Conservation (phyloP, 2,329 filamentous ascomycete genomes). For the Ophidiomyces ophidiicola region DNA sequence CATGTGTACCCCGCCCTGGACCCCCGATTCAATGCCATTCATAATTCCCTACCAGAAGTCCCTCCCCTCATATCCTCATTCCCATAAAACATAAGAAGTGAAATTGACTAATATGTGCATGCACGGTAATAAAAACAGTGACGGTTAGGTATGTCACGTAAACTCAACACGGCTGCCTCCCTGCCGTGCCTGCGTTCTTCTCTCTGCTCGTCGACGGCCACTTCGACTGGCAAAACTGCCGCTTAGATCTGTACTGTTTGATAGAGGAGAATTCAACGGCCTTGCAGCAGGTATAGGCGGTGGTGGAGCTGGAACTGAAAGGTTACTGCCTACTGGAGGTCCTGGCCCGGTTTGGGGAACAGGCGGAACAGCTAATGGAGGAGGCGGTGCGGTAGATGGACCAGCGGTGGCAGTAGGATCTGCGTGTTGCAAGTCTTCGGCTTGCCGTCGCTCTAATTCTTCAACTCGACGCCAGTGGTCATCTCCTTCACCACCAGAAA, state of each 20-base stretch:
- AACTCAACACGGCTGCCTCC: slow-evolving; percentile 40
- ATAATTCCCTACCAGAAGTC: not conserved
- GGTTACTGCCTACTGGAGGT: not conserved
- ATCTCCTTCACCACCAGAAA: slow-evolving; percentile 31
- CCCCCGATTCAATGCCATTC: not conserved
- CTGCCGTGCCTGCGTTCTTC: slow-evolving; percentile 36
- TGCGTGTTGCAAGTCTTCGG: slow-evolving; percentile 32
- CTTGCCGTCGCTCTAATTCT: slow-evolving; percentile 37
- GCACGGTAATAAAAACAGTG: not conserved
- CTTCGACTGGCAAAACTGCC: slow-evolving; percentile 44
- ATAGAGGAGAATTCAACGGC: slow-evolving; percentile 34
- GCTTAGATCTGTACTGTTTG: slow-evolving; percentile 38
- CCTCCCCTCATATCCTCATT: not conserved
- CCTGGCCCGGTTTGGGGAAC: not conserved
- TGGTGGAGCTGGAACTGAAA: slow-evolving; percentile 25
- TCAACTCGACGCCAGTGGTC: slow-evolving; percentile 40
- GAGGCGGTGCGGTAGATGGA: slow-evolving; percentile 20
- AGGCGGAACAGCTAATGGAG: slow-evolving; percentile 14
- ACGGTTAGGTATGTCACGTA: slow-evolving; percentile 24
- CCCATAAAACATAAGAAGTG: not conserved
- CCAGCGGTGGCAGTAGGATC: slow-evolving; percentile 21
- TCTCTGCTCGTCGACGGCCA: slow-evolving; percentile 41
- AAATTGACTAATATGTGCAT: slow-evolving; percentile 4
- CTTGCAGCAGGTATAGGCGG: slow-evolving; percentile 33
- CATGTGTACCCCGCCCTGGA: not conserved